Base-by-base conservation (phyloP, 2,329 filamentous ascomycete genomes). In the Seiridium unicorne region DNA sequence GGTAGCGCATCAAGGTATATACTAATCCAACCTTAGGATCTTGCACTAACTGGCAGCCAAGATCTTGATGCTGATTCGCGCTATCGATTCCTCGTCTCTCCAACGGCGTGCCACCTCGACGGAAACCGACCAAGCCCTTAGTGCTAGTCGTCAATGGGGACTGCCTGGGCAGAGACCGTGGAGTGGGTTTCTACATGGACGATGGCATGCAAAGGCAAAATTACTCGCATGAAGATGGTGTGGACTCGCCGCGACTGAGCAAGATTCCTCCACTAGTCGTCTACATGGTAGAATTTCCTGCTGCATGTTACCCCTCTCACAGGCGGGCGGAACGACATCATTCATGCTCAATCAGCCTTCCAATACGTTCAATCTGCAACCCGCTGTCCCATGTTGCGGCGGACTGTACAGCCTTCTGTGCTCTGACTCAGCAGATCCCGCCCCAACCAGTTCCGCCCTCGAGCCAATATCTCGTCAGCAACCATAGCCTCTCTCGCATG, bases 211-310 rank as follows among this genome's bases (percentile, higher is more conserved):
- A 53, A 35, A 53, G 18, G 49, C 34, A 53, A n/a, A 53, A 53
- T 53, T 53, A 53, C 49, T 53, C 49, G 49, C 49, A 53, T 53
- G 35, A 53, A 53, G 49, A 53, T 53, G 49, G 49, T 53, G 49
- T 53, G 49, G 49, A 18, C 49, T 53, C 18, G 9, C 32, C 10
- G 10, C 49, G n/a, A 53, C 32, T 11, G 7, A 36, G 18, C 49
- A 32, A 38, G 31, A 36, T 53, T 53, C 5, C 38, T 18, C 11
- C 49, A 36, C 32, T 36, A 53, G 49, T 35, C 18, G 38, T 42
- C 38, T 42, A 42, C 18, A 26, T 26, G 18, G 18, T 26, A 42
- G 13, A 42, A 53, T 11, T 53, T 36, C 18, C 47, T 26, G n/a
- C 32, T 36, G 49, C 13, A 9, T n/a, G 26, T 40, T 53, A 53